A percentile compares a stretch with the other conserved stretches of the same genome.
phyloP scores from a whole-genome alignment of 1,139 yeast species.

The Debaryomyces psychrophilus region DNA sequence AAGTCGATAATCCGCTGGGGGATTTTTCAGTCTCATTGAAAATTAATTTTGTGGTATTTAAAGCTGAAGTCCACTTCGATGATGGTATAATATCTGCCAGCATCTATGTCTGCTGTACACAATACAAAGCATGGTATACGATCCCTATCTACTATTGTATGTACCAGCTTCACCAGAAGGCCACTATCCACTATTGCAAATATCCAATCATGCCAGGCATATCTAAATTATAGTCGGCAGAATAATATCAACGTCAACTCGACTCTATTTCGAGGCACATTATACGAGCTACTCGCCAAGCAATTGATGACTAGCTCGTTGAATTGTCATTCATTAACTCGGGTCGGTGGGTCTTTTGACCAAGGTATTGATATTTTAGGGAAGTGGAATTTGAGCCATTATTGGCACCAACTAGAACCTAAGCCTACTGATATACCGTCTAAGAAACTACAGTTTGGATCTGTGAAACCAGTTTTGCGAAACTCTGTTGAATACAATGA shows the following conservation, averaged over 20 bases:
- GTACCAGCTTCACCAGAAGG: neutral
- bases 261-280: constrained; percentile 65
- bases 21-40: neutral
- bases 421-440: constrained; percentile 10
- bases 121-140: neutral
- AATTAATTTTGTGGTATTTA: constrained; percentile 6
- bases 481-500: constrained; percentile 20
- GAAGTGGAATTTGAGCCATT: constrained; percentile 52
- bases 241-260: constrained; percentile 32
- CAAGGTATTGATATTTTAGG: constrained; percentile 73
- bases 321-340: constrained; percentile 41
- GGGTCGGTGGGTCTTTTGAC: constrained; percentile 71
- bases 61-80: neutral
- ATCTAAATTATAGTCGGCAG: constrained; percentile 32
- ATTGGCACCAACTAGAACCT: constrained; percentile 18
- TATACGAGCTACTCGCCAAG: constrained; percentile 64
- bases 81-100: neutral
- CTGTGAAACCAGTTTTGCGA: constrained; percentile 18
- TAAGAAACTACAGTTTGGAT: constrained; percentile 8
- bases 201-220: constrained; percentile 29
- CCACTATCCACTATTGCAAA: neutral
- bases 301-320: constrained; percentile 47
- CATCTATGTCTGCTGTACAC: neutral
- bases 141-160: neutral
- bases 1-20: neutral